Evolutionary conservation across 139 green algal species (phyloP).

Genomic region (Pleodorina starrii): DNA sequence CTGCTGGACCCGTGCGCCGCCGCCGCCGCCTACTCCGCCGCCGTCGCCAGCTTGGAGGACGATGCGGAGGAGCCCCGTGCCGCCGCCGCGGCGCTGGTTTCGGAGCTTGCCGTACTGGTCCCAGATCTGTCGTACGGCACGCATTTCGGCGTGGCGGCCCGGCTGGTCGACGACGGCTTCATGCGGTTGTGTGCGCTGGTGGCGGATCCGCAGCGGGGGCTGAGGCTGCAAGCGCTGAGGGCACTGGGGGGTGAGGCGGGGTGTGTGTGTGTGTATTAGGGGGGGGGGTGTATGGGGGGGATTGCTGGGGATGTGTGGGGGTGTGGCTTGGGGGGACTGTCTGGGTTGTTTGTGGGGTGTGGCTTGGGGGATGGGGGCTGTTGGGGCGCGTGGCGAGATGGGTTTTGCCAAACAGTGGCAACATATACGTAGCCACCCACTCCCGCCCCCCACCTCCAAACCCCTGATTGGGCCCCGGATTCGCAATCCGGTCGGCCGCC

Average conservation of each 20-base stretch:
- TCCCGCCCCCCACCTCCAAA: too few relatives aligned
- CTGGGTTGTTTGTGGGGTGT: too few relatives aligned
- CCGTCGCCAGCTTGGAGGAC: background rate
- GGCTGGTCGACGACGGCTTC: constrained; percentile 25
- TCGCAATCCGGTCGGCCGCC: too few relatives aligned
- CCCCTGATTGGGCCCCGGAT: too few relatives aligned
- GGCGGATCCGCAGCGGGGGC: background rate
- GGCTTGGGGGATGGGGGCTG: too few relatives aligned
- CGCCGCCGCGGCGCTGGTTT: constrained; percentile 5
- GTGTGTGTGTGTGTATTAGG: background rate
- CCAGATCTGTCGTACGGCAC: constrained; percentile 5
- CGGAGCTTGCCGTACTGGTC: constrained; percentile 3
- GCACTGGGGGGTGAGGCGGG: constrained; percentile 3
- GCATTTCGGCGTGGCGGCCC: constrained; percentile 17
- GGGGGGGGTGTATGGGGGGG: too few relatives aligned
- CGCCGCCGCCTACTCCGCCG: constrained; percentile 32
- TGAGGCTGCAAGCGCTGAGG: constrained; percentile 8
- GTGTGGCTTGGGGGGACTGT: too few relatives aligned
- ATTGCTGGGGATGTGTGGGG: too few relatives aligned
- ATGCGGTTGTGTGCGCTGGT: constrained; percentile 28
- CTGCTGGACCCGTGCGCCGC: background rate
- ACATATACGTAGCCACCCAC: too few relatives aligned
- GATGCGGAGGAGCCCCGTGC: constrained; percentile 13
- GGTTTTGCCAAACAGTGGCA: too few relatives aligned
- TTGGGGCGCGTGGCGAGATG: too few relatives aligned